Evolutionary conservation across 129 eudicot genomes (phyloP).

Genomic region (Rutidosis leptorrhynchoides): DNA sequence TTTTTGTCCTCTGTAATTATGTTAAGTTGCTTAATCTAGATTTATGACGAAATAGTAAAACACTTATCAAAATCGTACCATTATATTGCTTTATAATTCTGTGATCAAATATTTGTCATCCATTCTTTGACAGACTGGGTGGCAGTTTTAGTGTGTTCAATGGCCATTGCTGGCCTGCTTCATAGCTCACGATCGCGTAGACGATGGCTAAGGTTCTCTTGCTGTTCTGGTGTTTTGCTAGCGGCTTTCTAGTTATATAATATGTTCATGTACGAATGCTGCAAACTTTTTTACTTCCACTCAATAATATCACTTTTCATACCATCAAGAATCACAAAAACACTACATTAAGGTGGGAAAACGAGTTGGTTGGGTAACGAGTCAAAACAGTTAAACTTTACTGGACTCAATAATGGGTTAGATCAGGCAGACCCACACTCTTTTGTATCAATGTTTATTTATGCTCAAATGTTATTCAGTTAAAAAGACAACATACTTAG

Average conservation of each 20-base stretch:
- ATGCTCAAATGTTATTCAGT: background rate
- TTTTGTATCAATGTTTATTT: background rate
- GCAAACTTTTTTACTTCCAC: background rate
- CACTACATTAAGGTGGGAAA: no score
- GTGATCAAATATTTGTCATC: background rate
- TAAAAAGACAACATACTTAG: background rate
- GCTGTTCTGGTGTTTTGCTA: slow-evolving; percentile 50
- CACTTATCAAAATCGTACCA: background rate
- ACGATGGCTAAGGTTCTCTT: slow-evolving; percentile 70
- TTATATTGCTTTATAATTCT: background rate
- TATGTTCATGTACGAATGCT: slow-evolving; percentile 53
- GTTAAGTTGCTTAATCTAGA: no score
- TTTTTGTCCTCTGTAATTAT: background rate
- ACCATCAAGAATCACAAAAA: background rate
- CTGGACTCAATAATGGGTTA: background rate
- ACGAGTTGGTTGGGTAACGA: no score
- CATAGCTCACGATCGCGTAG: slow-evolving; percentile 50
- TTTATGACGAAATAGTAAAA: no score
- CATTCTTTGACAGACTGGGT: slow-evolving; percentile 54
- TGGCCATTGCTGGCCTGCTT: slow-evolving; percentile 64
- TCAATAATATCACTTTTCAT: background rate
- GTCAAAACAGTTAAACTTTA: background rate
- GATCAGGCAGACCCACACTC: background rate
- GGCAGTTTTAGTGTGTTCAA: slow-evolving; percentile 55
- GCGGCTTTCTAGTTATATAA: slow-evolving; percentile 79